These are phyloP conservation scores for Penicillium hordei DNA, from an alignment of 2,329 filamentous ascomycete genomes.

Conservation along the genomic window DNA sequence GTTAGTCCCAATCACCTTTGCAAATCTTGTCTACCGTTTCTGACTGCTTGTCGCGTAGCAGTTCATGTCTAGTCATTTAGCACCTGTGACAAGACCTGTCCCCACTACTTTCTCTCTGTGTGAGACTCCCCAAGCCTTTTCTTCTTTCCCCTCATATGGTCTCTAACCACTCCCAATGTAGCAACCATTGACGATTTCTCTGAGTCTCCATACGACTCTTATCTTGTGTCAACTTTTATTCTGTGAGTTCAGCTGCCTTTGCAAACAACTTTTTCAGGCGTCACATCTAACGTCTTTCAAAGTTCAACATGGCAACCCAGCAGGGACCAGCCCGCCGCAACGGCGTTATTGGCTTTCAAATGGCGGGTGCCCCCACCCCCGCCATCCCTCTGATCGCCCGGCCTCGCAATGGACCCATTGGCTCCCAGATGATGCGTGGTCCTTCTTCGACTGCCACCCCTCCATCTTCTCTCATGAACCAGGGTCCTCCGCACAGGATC, in stretches of 20 bases:
- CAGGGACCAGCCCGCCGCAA: neutral
- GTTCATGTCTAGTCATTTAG: neutral
- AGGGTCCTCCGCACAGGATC: slow-evolving; percentile 4
- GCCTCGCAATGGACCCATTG: neutral
- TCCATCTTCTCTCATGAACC: neutral
- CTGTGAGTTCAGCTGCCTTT: neutral
- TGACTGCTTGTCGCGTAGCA: neutral
- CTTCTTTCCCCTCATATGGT: neutral
- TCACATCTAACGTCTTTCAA: neutral
- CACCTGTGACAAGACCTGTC: neutral
- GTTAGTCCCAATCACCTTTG: neutral
- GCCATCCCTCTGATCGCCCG: neutral
- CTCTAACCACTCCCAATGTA: neutral
- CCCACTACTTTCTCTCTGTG: neutral
- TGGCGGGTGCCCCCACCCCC: neutral
- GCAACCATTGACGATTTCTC: neutral
- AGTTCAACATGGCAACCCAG: neutral
- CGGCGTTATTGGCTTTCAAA: neutral
- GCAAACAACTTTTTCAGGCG: neutral
- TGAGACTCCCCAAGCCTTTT: neutral
- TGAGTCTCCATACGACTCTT: neutral
- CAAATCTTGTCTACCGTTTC: neutral
- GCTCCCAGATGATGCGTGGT: neutral
- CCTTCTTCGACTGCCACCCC: neutral
- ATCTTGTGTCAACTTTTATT: too few relatives aligned